phyloP scores from a whole-genome alignment of 768 basidiomycete species.

The Mrakia blollopis region DNA sequence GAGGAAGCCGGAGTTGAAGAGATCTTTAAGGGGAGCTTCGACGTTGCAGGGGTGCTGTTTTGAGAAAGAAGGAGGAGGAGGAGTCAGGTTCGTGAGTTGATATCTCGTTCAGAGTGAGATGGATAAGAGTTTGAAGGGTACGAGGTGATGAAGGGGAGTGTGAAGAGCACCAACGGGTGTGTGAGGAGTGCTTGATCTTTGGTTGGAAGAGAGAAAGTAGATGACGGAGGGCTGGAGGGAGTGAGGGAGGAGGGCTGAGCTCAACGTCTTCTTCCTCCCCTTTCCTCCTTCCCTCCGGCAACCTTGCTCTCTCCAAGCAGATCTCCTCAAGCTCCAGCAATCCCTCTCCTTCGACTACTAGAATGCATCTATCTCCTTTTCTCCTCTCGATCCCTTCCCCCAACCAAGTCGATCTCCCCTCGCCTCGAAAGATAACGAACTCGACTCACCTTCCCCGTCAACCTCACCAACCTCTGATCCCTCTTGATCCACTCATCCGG shows the following conservation, averaged over 20 bases:
- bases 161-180: too few relatives aligned
- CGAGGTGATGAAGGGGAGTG: too few relatives aligned
- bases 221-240: not conserved
- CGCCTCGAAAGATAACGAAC: not conserved
- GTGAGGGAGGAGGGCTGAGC: not conserved
- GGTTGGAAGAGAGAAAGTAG: not conserved
- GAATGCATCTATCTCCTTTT: not conserved
- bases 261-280: not conserved
- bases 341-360: too few relatives aligned
- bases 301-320: too few relatives aligned
- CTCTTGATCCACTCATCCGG: slow-evolving; percentile 50
- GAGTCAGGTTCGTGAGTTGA: slow-evolving; percentile 38
- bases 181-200: too few relatives aligned
- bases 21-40: slow-evolving; percentile 45
- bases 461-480: slow-evolving; percentile 33
- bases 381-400: not conserved
- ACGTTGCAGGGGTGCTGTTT: slow-evolving; percentile 57
- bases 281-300: not conserved
- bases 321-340: too few relatives aligned
- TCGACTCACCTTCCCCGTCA: slow-evolving; percentile 43
- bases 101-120: not conserved
- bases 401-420: too few relatives aligned
- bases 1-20: slow-evolving; percentile 50
- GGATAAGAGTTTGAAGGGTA: too few relatives aligned
- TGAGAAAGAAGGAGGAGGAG: slow-evolving; percentile 28